Evolutionary conservation across 2,329 filamentous ascomycete genomes (phyloP).

Genomic region (Xylariaceae sp.): DNA sequence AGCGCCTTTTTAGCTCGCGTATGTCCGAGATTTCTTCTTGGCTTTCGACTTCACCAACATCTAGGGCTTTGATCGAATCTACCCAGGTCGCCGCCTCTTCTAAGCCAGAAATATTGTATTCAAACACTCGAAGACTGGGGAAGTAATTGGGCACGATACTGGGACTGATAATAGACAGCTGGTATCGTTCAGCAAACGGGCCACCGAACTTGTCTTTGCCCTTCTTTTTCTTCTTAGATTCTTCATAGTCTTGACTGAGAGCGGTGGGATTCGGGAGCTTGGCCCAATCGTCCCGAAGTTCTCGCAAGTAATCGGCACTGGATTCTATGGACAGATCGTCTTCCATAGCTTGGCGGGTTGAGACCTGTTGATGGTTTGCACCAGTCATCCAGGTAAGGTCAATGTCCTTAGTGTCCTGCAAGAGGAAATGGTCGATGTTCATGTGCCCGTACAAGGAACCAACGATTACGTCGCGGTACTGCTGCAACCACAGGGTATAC

Average conservation of each 20-base stretch:
- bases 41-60: not conserved
- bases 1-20: slow-evolving; percentile 20
- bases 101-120: slow-evolving; percentile 85
- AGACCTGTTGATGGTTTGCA: slow-evolving; percentile 22
- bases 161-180: slow-evolving; percentile 73
- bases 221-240: slow-evolving; percentile 44
- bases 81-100: slow-evolving; percentile 51
- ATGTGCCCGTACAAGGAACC: slow-evolving; percentile 85
- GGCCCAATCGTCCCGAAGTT: slow-evolving; percentile 74
- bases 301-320: slow-evolving; percentile 75
- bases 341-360: slow-evolving; percentile 37
- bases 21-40: slow-evolving; percentile 2
- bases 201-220: slow-evolving; percentile 70
- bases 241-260: slow-evolving; percentile 22
- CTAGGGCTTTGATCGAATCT: slow-evolving; percentile 15
- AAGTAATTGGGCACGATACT: slow-evolving; percentile 93
- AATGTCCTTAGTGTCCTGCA: slow-evolving; percentile 80
- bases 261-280: slow-evolving; percentile 58
- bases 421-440: slow-evolving; percentile 96
- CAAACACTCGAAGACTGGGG: slow-evolving; percentile 81
- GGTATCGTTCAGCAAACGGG: slow-evolving; percentile 78
- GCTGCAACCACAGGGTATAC: slow-evolving; percentile 83
- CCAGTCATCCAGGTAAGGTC: slow-evolving; percentile 49
- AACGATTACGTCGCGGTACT: slow-evolving; percentile 86
- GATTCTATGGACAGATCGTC: slow-evolving; percentile 60